phyloP scores from a whole-genome alignment of 805 yeast genomes.

The Metschnikowia aberdeeniae region DNA sequence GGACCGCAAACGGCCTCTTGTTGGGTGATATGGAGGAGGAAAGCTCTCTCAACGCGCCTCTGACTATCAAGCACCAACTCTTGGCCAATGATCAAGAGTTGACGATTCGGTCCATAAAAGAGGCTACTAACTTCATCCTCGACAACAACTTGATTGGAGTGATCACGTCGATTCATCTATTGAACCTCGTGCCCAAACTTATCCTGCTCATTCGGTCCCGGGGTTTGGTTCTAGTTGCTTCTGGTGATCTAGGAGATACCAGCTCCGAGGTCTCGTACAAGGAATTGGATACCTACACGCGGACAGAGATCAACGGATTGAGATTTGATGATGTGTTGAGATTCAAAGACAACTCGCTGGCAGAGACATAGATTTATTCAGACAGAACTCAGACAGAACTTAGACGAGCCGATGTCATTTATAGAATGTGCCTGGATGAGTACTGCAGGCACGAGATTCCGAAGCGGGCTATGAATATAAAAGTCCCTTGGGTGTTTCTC shows the following conservation, averaged over 20 bases:
- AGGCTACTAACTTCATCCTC: slow-evolving; percentile 76
- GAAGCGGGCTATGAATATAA: too few relatives aligned
- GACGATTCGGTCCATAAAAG: slow-evolving; percentile 66
- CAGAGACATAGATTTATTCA: not conserved
- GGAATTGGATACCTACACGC: slow-evolving; percentile 35
- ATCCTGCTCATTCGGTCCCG: slow-evolving; percentile 70
- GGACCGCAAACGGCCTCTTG: slow-evolving; percentile 40
- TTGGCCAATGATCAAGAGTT: slow-evolving; percentile 34
- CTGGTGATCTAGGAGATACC: slow-evolving; percentile 36
- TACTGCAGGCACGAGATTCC: too few relatives aligned
- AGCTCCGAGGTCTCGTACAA: slow-evolving; percentile 17
- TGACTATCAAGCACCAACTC: slow-evolving; percentile 16
- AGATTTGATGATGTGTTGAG: slow-evolving; percentile 59
- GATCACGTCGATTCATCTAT: slow-evolving; percentile 66
- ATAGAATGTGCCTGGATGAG: too few relatives aligned
- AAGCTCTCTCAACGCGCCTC: slow-evolving; percentile 2
- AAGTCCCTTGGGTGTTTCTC: too few relatives aligned
- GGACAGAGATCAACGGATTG: slow-evolving; percentile 60
- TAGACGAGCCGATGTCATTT: too few relatives aligned
- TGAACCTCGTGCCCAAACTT: slow-evolving; percentile 70
- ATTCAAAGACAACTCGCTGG: slow-evolving; percentile 47
- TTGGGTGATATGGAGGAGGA: slow-evolving; percentile 20
- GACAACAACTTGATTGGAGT: slow-evolving; percentile 83
- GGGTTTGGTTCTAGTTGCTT: slow-evolving; percentile 81
- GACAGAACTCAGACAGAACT: too few relatives aligned